These are phyloP conservation scores for Gynochthodes officinalis DNA, from an alignment of 257 asterid species.

Conservation along the genomic window DNA sequence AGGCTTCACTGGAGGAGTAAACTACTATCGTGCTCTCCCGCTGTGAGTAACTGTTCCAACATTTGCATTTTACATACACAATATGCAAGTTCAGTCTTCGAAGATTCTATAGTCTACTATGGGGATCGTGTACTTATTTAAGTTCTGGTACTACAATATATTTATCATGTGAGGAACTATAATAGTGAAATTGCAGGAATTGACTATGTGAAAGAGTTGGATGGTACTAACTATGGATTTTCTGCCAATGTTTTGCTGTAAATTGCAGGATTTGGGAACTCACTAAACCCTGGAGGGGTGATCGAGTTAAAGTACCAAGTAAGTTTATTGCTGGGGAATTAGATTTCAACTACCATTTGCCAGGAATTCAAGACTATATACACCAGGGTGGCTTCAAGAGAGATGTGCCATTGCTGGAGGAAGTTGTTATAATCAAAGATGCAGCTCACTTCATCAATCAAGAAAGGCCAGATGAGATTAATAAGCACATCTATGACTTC, in stretches of 20 bases:
- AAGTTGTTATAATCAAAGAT: conserved; percentile 54
- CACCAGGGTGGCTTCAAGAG: conserved; percentile 59
- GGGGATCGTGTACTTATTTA: neutral
- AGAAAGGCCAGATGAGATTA: conserved; percentile 66
- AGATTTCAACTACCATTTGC: conserved; percentile 50
- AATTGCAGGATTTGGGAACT: conserved; percentile 64
- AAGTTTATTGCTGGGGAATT: conserved; percentile 63
- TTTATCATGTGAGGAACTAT: too few species aligned
- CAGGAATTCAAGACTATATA: conserved; percentile 47
- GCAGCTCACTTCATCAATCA: conserved; percentile 69
- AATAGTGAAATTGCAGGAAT: too few species aligned
- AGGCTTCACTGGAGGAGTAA: conserved; percentile 78
- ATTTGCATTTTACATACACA: neutral
- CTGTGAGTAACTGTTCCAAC: conserved; percentile 31
- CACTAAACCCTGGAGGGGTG: conserved; percentile 62
- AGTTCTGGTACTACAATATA: neutral
- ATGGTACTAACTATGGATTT: neutral
- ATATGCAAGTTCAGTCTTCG: too few species aligned
- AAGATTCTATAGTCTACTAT: too few species aligned
- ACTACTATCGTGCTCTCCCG: conserved; percentile 62
- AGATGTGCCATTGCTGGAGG: conserved; percentile 55
- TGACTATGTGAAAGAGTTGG: neutral
- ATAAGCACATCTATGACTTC: conserved; percentile 49
- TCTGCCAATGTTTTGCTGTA: neutral
- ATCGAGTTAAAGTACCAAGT: conserved; percentile 51